Percentiles rank a stretch among this genome's conserved stretches.
Evolutionary conservation across 1,284 basidiomycete genomes (phyloP).

Genomic region (Wolfiporia cocos): DNA sequence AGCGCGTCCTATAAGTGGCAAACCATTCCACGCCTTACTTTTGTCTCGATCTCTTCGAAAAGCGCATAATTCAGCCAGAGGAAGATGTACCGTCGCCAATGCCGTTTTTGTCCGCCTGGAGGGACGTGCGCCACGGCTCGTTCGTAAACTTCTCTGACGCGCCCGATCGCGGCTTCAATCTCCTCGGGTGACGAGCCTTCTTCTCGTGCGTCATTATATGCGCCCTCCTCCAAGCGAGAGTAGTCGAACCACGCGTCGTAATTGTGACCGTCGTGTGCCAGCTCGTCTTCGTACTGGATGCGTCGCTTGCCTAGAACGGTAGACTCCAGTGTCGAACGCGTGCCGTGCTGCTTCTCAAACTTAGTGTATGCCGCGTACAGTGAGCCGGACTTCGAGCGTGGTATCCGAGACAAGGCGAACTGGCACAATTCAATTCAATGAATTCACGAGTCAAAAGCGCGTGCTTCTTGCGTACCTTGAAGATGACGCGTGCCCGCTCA

Average conservation of each 20-base stretch:
- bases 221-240: slow-evolving; percentile 88
- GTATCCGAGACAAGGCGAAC: slow-evolving; percentile 91
- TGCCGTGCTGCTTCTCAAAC: slow-evolving; percentile 98
- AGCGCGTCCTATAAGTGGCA: slow-evolving; percentile 1
- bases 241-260: slow-evolving; percentile 99
- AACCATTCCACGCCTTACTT: slow-evolving; percentile 39
- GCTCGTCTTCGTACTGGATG: slow-evolving; percentile 96
- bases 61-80: slow-evolving; percentile 95
- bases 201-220: slow-evolving; percentile 67
- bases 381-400: slow-evolving; percentile 82
- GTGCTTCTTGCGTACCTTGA: slow-evolving; percentile 60
- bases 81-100: slow-evolving; percentile 97
- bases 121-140: slow-evolving; percentile 95
- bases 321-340: slow-evolving; percentile 81
- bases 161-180: slow-evolving; percentile 46
- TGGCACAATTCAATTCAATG: slow-evolving; percentile 23
- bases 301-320: slow-evolving; percentile 95
- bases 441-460: neutral
- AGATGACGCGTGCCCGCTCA: slow-evolving; percentile 94
- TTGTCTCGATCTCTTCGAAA: slow-evolving; percentile 95
- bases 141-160: slow-evolving; percentile 93
- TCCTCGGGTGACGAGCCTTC: slow-evolving; percentile 72
- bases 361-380: slow-evolving; percentile 91
- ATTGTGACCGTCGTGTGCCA: slow-evolving; percentile 83
- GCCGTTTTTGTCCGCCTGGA: slow-evolving; percentile 81